phyloP scores from a whole-genome alignment of 352 stramenopile genomes.

The Globisporangium viniferum region DNA sequence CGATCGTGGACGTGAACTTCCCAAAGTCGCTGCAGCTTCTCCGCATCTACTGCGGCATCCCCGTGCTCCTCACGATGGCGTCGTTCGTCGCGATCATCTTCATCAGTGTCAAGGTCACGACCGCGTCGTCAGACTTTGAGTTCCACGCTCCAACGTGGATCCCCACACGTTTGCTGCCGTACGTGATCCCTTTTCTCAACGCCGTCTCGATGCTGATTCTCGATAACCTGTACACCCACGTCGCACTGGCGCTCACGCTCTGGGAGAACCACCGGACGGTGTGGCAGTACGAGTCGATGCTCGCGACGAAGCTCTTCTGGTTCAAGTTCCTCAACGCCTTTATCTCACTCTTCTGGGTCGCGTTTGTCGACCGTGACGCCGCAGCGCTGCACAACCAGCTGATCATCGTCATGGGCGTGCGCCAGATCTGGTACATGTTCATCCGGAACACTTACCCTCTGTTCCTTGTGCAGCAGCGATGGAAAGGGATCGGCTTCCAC shows the following conservation, averaged over 20 bases:
- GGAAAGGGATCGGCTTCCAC: constrained; percentile 39
- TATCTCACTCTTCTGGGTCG: constrained; percentile 77
- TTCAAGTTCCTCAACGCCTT: constrained; percentile 86
- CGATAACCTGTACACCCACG: constrained; percentile 63
- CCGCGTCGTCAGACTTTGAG: constrained; percentile 24
- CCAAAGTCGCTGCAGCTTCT: constrained; percentile 55
- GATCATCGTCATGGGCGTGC: constrained; percentile 65
- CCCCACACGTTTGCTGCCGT: constrained; percentile 32
- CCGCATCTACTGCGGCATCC: constrained; percentile 56
- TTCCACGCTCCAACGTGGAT: constrained; percentile 34
- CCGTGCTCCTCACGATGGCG: constrained; percentile 54
- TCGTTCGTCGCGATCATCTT: constrained; percentile 53
- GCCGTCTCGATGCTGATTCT: constrained; percentile 69
- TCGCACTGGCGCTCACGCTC: constrained; percentile 51
- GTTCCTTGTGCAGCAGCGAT: constrained; percentile 40
- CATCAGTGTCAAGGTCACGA: constrained; percentile 44
- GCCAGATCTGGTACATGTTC: constrained; percentile 64
- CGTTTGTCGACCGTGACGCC: constrained; percentile 60
- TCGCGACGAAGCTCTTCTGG: constrained; percentile 73
- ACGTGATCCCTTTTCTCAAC: constrained; percentile 64
- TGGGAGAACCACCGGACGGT: constrained; percentile 83
- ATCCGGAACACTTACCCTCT: constrained; percentile 54
- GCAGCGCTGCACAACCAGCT: constrained; percentile 56
- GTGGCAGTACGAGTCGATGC: constrained; percentile 74
- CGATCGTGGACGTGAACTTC: constrained; percentile 54